A percentile compares a stretch with the other conserved stretches of the same genome.
These are phyloP conservation scores for Nitzschia sp. DNA, from an alignment of 108 stramenopile genomes.

Conservation along the genomic window DNA sequence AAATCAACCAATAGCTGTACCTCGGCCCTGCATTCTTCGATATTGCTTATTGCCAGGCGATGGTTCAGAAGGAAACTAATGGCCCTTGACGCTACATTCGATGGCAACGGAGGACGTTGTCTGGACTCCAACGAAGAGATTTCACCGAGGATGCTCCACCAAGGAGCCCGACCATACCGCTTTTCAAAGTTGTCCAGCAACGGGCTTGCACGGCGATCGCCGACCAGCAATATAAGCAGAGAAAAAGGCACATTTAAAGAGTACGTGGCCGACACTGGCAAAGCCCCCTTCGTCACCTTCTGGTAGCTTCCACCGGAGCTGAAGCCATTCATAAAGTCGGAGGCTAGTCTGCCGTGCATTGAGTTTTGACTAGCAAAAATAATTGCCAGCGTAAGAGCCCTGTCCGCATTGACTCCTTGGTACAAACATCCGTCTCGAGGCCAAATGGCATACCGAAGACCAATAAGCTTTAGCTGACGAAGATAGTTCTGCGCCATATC, in stretches of 20 bases:
- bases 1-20: conserved; percentile 19
- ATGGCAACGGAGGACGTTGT: conserved; percentile 21
- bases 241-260: conserved; percentile 7
- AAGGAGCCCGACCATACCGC: not conserved
- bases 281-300: not conserved
- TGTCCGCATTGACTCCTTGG: conserved; percentile 1
- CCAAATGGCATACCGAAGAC: conserved; percentile 18
- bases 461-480: conserved; percentile 25
- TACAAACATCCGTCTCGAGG: conserved; percentile 12
- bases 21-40: not conserved
- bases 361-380: conserved; percentile 17
- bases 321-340: conserved; percentile 11
- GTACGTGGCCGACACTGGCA: not conserved
- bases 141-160: conserved; percentile 8
- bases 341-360: conserved; percentile 28
- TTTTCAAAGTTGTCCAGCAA: conserved; percentile 9
- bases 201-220: conserved; percentile 4
- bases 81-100: not conserved
- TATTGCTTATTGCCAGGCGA: not conserved
- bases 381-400: conserved; percentile 20
- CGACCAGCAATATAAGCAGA: conserved; percentile 24
- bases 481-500: conserved; percentile 12
- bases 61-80: conserved; percentile 16
- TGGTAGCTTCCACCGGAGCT: not conserved
- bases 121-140: not conserved